Evolutionary conservation across 176 grass and related monocot species (phyloP), one percentile per base, ranked within the genome.

Genomic region (Zoysia japonica): DNA sequence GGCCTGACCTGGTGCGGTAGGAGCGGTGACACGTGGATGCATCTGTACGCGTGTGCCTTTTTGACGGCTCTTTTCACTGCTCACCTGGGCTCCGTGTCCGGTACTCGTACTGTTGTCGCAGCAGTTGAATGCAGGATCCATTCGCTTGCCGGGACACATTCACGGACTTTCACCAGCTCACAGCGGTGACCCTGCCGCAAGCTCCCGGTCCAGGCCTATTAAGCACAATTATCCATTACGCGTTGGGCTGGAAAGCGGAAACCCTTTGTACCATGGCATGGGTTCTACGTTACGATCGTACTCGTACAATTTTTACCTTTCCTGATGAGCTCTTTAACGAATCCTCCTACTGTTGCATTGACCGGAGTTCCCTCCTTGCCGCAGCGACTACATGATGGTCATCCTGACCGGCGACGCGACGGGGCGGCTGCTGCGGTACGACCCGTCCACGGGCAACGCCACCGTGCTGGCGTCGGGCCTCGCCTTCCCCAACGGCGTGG

Each of bases 401-500:
- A 70, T 89, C 68, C 44, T 92, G 4, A 81, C 83, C 4, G 66
- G 89, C 13, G 89, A 98, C 46, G 76, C 87, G 47, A 90, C 89
- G 13, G 95, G 92, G 66, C 70, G 92, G 51, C 61, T 98, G 59
- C 78, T 98, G 65, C 86, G 74, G 12, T 94, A 92, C 82, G 85
- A 90, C 62, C 69, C 81, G 2, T 35, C 63, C 35, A 88, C 88
- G 8, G 65, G 82, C 20, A 59, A 9, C 67, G 28, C 88, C 63
- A 72, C 87, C 9, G 90, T 98, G 80, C 77, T 98, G 15, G 69
- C 57, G 9, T 68, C 80, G 1, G 82, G 85, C 40, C 81, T 98
- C 2, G 17, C 79, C 45, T 98, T 83, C 83, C 95, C 95, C 16
- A 98, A 98, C 46, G 88, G 95, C 47, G 43, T 98, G 11, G 84